Base-by-base conservation (phyloP, 768 basidiomycete species). In the Lactarius pseudohatsudake region DNA sequence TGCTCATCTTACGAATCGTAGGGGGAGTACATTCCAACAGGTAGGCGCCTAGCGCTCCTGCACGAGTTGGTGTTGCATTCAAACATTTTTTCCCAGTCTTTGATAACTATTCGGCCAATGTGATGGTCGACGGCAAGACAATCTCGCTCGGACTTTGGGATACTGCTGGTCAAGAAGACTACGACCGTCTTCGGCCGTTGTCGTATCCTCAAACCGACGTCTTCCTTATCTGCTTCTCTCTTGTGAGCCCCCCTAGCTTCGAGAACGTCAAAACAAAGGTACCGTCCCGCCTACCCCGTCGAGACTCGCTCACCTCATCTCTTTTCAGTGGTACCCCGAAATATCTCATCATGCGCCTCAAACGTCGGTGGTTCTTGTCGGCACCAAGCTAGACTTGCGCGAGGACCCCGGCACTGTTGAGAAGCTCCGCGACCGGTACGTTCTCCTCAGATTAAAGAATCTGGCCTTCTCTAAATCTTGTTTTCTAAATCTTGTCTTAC, bases 161-260 rank as follows among this genome's bases (percentile, higher is more conserved):
- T 85, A 99, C 97, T n/a, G 97, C 97, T 41, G 97, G 97, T 71
- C 97, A 99, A 80, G 97, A 99, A 79, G 96, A 99, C 81, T 99
- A 96, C 76, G 94, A 96, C 80, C 90, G 97, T 54, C 90, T 99
- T 72, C 89, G 97, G 72, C 97, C 97, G 60, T 85, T 99, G 72
- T 96, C 94, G 69, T 99, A 99, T 80, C 97, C 97, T 30, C 97
- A 98, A 80, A 98, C 97, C 53, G 96, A 99, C 77, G 95, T 99
- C 66, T 99, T 99, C 82, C 83, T 99, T 79, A 96, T 99, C 76
- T 99, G 97, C 78, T 99, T 99, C 82, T 96, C 94, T 58, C 86
- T 99, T 68, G 96, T 98, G 76, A 94, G 92, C 75, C 97, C 97
- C 43, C 96, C 97, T 28, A 94, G 92, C 79, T 98, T 94, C 76